Evolutionary conservation across 371 early-diverging fungal species (phyloP).

Genomic region (Rhizopus delemar): DNA sequence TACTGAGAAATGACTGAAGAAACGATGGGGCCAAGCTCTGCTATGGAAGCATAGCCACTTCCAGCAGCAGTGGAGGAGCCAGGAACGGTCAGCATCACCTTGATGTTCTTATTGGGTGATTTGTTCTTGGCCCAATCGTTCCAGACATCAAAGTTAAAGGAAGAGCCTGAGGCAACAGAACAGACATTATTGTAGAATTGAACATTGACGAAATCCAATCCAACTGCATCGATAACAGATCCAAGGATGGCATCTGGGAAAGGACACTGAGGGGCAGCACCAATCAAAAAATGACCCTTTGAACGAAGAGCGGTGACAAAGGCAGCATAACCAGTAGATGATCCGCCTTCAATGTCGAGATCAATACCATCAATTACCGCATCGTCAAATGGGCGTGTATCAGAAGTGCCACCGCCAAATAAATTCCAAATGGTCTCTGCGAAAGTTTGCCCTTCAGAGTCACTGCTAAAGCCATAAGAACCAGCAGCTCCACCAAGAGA

Average conservation of each 20-base stretch:
- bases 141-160: conserved; percentile 68
- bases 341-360: conserved; percentile 71
- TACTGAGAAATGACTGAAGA: conserved; percentile 39
- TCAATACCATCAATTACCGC: conserved; percentile 69
- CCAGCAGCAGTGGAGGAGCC: conserved; percentile 64
- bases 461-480: conserved; percentile 56
- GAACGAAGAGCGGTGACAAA: conserved; percentile 46
- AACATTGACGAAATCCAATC: conserved; percentile 64
- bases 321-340: conserved; percentile 47
- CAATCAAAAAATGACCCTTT: conserved; percentile 46
- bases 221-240: conserved; percentile 38
- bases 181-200: conserved; percentile 81
- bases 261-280: conserved; percentile 77
- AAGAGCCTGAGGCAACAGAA: conserved; percentile 41
- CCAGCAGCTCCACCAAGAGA: conserved; percentile 74
- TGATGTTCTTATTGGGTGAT: conserved; percentile 61
- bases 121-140: conserved; percentile 57
- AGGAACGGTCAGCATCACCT: conserved; percentile 63
- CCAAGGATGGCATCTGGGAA: conserved; percentile 65
- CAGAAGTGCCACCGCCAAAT: conserved; percentile 55
- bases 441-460: conserved; percentile 51
- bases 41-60: conserved; percentile 56
- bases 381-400: conserved; percentile 63
- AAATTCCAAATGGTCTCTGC: conserved; percentile 65
- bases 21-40: conserved; percentile 37